These are phyloP conservation scores for Wilcoxina mikolae DNA, from an alignment of 495 filamentous ascomycete genomes.

Conservation along the genomic window DNA sequence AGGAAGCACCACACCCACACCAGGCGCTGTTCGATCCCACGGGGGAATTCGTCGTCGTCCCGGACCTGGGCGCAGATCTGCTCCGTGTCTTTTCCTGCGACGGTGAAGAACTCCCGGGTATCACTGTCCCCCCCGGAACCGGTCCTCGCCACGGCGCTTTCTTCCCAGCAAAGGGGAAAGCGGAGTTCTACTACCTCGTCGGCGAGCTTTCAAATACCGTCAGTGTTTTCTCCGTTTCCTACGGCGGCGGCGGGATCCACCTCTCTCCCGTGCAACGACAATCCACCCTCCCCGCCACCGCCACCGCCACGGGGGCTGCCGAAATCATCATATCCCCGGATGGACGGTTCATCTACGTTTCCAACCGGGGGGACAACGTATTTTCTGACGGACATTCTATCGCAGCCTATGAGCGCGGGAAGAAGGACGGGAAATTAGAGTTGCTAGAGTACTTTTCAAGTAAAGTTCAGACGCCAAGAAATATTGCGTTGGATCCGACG, in stretches of 20 bases:
- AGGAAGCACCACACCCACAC: conserved; percentile 57
- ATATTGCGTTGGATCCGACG: background rate
- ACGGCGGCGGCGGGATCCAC: conserved; percentile 33
- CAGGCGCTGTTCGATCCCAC: conserved; percentile 56
- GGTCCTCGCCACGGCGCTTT: conserved; percentile 60
- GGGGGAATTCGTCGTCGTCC: conserved; percentile 45
- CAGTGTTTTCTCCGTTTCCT: conserved; percentile 43
- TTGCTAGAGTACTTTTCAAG: background rate
- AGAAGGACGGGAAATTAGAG: background rate
- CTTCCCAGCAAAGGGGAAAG: conserved; percentile 30
- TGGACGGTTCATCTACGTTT: conserved; percentile 44
- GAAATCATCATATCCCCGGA: conserved; percentile 49
- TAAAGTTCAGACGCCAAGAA: background rate
- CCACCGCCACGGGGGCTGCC: conserved; percentile 31
- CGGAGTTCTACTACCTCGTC: conserved; percentile 43
- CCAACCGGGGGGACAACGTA: conserved; percentile 44
- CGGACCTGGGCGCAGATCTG: conserved; percentile 61
- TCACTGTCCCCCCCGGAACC: conserved; percentile 34
- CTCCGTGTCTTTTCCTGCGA: conserved; percentile 48
- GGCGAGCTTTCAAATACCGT: conserved; percentile 48
- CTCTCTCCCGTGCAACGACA: conserved; percentile 36
- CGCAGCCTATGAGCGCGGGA: conserved; percentile 22
- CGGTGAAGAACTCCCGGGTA: conserved; percentile 20
- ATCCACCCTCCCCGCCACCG: conserved; percentile 28
- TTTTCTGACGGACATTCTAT: conserved; percentile 34